Evolutionary conservation across 306 rosid genomes (phyloP), one percentile per base, ranked within the genome.

Genomic region (Trifolium fragiferum): DNA sequence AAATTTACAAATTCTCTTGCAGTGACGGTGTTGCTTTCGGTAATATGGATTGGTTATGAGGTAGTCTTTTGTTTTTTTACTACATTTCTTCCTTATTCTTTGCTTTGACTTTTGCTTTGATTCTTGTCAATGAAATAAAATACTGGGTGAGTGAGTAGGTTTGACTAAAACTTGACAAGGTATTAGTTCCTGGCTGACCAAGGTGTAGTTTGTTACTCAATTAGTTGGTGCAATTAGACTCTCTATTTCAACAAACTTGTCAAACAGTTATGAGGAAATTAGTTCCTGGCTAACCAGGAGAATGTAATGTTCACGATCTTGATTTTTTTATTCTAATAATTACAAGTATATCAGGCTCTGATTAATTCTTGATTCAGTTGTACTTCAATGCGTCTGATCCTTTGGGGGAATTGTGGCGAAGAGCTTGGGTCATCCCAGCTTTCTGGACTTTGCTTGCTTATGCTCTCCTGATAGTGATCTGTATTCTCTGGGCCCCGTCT

Each of bases 1-100:
- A 90, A 84, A 63, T 90, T 90, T 79, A 88, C 96, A n/a, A 88
- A 90, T 83, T 80, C 81, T 70, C 92, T 90, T 84, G 96, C 96
- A 11, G 88, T 82, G 75, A 82, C 96, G 27, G 90, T 90, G 73
- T 78, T 90, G 74, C 87, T 88, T 54, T 90, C 96, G 19, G 85
- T 90, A 21, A 10, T 84, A 79, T 90, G 96, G 92, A 90, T 90
- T 69, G 90, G 92, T 41, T 86, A 88, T 32, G 96, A 90, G 96
- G 96, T 89, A 66, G 4, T 66, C 58, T 64, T 76, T 78, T 64
- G 27, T 35, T 12, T 73, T 54, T 57, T 37, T 27, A 47, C 64
- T 49, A 37, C 6, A 6, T 62, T 43, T 19, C 25, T 51, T 65
- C 38, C 41, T 58, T 37, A 32, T 44, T 55, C 32, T 68, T n/a